Evolutionary conservation across 2,329 filamentous ascomycete genomes (phyloP).

Genomic region (Aspergillus vadensis): DNA sequence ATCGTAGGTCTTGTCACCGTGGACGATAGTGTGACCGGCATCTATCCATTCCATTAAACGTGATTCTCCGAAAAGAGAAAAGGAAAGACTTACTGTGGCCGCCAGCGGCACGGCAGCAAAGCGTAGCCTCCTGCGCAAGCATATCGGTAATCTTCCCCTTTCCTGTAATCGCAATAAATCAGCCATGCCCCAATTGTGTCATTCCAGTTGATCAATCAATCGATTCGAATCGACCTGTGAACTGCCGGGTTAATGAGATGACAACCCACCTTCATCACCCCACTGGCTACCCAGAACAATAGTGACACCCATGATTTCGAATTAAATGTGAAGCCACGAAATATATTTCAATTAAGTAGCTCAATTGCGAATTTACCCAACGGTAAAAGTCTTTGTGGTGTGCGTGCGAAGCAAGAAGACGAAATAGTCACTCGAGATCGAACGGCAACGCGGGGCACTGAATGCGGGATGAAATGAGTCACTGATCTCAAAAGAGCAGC

Average conservation of each 20-base stretch:
- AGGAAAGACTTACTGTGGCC: conserved; percentile 44
- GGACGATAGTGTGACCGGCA: conserved; percentile 53
- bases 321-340: background rate
- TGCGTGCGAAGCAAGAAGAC: background rate
- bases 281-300: conserved; percentile 51
- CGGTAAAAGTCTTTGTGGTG: too few species aligned
- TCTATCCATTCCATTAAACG: conserved; percentile 25
- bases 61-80: background rate
- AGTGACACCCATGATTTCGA: conserved; percentile 38
- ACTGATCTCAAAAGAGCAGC: background rate
- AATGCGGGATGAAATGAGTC: conserved; percentile 4
- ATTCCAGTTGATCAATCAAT: conserved; percentile 4
- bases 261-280: conserved; percentile 48
- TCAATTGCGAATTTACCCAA: background rate
- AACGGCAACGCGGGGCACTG: background rate
- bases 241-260: background rate
- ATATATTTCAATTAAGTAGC: conserved; percentile 1
- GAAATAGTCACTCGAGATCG: background rate
- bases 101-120: conserved; percentile 50
- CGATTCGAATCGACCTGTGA: too few species aligned
- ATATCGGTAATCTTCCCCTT: conserved; percentile 54
- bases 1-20: conserved; percentile 49
- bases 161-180: conserved; percentile 27
- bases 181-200: conserved; percentile 4
- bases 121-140: conserved; percentile 46